phyloP scores from a whole-genome alignment of 345 rosid genomes.

The Brassica carinata region DNA sequence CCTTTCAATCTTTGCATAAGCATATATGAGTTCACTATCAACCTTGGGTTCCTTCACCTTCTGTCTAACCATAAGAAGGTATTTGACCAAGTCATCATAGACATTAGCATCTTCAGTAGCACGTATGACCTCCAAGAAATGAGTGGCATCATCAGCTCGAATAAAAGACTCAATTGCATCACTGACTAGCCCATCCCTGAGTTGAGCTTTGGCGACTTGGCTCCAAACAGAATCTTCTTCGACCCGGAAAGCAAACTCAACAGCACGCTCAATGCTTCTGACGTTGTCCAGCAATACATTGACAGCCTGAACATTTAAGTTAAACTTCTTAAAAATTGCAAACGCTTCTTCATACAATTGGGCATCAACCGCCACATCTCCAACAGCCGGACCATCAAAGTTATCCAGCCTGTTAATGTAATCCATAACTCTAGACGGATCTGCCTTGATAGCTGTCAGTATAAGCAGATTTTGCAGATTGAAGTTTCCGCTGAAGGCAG shows the following conservation, averaged over 20 bases:
- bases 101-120: conserved; percentile 79
- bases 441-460: conserved; percentile 95
- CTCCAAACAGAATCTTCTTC: conserved; percentile 99
- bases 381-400: conserved; percentile 99
- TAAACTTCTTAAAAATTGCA: conserved; percentile 86
- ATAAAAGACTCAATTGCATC: conserved; percentile 98
- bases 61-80: conserved; percentile 98
- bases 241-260: conserved; percentile 97
- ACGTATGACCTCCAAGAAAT: conserved; percentile 75
- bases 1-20: conserved; percentile 97
- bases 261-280: conserved; percentile 82
- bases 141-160: conserved; percentile 88
- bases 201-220: conserved; percentile 97
- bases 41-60: conserved; percentile 97
- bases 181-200: conserved; percentile 89
- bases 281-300: conserved; percentile 73
- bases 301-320: conserved; percentile 82
- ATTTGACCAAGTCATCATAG: conserved; percentile 92
- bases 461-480: conserved; percentile 97
- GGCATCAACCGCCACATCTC: conserved; percentile 96
- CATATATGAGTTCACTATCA: conserved; percentile 93
- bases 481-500: conserved; percentile 99
- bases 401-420: conserved; percentile 93
- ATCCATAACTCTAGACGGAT: conserved; percentile 98
- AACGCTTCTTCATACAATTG: conserved; percentile 88